Base-by-base conservation (phyloP, 2,329 filamentous ascomycete species). In the Botrytis porri region DNA sequence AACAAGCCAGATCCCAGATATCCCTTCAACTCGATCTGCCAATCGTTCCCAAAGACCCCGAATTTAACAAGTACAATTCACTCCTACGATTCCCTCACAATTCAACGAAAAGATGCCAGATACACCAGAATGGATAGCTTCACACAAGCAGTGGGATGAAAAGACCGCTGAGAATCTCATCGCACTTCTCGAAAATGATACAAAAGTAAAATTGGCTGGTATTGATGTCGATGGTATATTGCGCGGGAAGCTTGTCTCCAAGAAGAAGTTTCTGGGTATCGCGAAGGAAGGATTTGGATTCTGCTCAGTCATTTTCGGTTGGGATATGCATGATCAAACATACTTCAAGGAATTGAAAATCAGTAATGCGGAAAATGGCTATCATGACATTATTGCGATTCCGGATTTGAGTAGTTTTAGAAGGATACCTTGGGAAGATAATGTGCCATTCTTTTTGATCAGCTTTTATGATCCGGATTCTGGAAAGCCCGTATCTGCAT, bases 291-390 rank as follows among this genome's bases (percentile, higher is more conserved):
- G 94, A 69, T 97, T 97, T 78, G 95, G 94, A 71, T 97, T 97
- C 86, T 97, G 95, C 85, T 96, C 93, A 32, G 94, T 97, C 77
- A 90, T 97, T 76, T 97, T 97, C 79, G 94, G 95, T 81, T 97
- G 95, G 95, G 94, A 98, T 83, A 97, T 97, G 93, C 94, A 98
- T 83, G 95, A 98, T 80, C 87, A 90, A 84, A 97, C 93, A 18
- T 98, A 97, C 82, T 91, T 93, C 81, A 89, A 88, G 78, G 94
- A 97, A 83, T 88, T 97, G 76, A 88, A 88, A 79, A 92, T 97
- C 82, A 96, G 93, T 83, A 97, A 97, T 84, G 92, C 93, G 77
- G 91, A 93, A 79, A 97, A 97, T 81, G 94, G 94, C 61, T 97
- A 97, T 83, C 88, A 91, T 76, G 95, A 97, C 82, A 84, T 97